Percentiles rank a stretch among this genome's conserved stretches.
These are phyloP conservation scores for Cytospora chrysosperma DNA, from an alignment of 2,329 filamentous ascomycete species.

Conservation along the genomic window DNA sequence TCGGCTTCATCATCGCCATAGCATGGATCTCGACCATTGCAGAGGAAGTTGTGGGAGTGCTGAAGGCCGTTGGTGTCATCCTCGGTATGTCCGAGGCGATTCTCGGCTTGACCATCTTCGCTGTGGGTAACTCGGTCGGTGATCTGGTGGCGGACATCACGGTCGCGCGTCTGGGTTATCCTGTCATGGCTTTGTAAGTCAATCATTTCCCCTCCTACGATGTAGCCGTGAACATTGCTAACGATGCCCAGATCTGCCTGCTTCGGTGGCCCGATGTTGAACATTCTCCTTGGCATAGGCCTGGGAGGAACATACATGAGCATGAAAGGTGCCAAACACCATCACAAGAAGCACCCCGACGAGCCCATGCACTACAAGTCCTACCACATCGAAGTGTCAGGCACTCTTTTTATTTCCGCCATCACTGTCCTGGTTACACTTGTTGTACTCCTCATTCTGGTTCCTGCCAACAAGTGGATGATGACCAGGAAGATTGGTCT, in stretches of 20 bases:
- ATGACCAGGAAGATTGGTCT: slow-evolving; percentile 82
- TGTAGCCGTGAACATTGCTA: slow-evolving; percentile 24
- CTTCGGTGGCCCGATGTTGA: slow-evolving; percentile 97
- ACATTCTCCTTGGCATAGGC: slow-evolving; percentile 94
- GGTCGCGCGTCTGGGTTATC: slow-evolving; percentile 87
- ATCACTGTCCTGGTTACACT: slow-evolving; percentile 81
- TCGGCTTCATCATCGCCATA: slow-evolving; percentile 88
- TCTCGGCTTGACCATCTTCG: slow-evolving; percentile 91
- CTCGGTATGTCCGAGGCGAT: slow-evolving; percentile 93
- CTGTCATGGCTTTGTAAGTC: slow-evolving; percentile 82
- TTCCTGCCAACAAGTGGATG: slow-evolving; percentile 83
- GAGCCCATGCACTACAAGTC: slow-evolving; percentile 65
- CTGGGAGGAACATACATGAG: slow-evolving; percentile 88
- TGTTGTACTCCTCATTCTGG: slow-evolving; percentile 71
- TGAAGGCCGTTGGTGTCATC: slow-evolving; percentile 91
- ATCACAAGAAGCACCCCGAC: slow-evolving; percentile 66
- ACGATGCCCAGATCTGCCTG: slow-evolving; percentile 67
- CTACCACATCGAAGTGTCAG: slow-evolving; percentile 81
- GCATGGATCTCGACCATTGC: slow-evolving; percentile 97
- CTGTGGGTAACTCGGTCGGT: slow-evolving; percentile 91
- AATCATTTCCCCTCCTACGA: neutral
- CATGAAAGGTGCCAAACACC: slow-evolving; percentile 64
- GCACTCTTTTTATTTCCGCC: slow-evolving; percentile 80
- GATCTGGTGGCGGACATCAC: slow-evolving; percentile 95
- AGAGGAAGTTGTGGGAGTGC: slow-evolving; percentile 89